Evolutionary conservation across 2,329 filamentous ascomycete species (phyloP).

Genomic region (Ceratocystis alfenasii): DNA sequence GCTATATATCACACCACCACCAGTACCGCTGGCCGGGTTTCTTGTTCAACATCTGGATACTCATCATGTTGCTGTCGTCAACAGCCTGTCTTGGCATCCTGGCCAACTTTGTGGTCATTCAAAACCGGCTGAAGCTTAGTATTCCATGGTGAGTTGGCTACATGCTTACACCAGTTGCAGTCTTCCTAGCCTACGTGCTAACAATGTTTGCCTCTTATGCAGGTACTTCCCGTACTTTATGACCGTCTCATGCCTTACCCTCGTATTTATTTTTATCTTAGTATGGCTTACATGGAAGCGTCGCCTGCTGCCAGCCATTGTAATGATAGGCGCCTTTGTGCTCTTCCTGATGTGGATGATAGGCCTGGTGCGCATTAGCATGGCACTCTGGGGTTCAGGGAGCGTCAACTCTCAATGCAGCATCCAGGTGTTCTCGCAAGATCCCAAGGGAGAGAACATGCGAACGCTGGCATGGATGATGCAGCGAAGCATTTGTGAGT

Average conservation of each 20-base stretch:
- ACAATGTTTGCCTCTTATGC: background rate
- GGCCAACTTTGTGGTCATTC: conserved; percentile 46
- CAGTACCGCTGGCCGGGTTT: conserved; percentile 58
- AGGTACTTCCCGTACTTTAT: conserved; percentile 61
- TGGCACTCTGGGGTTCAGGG: conserved; percentile 51
- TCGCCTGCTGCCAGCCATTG: conserved; percentile 48
- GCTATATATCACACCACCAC: conserved; percentile 36
- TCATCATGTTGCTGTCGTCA: conserved; percentile 46
- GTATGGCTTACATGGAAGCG: conserved; percentile 51
- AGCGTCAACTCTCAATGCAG: conserved; percentile 50
- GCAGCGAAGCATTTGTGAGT: conserved; percentile 52
- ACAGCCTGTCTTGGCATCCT: conserved; percentile 50
- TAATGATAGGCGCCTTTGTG: conserved; percentile 53
- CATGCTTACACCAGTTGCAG: too few relatives aligned
- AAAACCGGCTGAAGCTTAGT: conserved; percentile 41
- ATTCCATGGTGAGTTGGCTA: conserved; percentile 45
- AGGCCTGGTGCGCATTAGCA: conserved; percentile 48
- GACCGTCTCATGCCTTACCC: conserved; percentile 45
- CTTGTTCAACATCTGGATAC: conserved; percentile 55
- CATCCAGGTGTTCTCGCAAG: conserved; percentile 42
- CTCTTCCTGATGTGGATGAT: conserved; percentile 58
- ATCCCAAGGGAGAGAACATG: conserved; percentile 40
- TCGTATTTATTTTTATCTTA: conserved; percentile 54
- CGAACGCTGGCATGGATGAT: conserved; percentile 52
- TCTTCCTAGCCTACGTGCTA: too few relatives aligned